A percentile compares a stretch with the other conserved stretches of the same genome.
Evolutionary conservation across 2,329 filamentous ascomycete genomes (phyloP).

Genomic region (Neonectria coccinea): DNA sequence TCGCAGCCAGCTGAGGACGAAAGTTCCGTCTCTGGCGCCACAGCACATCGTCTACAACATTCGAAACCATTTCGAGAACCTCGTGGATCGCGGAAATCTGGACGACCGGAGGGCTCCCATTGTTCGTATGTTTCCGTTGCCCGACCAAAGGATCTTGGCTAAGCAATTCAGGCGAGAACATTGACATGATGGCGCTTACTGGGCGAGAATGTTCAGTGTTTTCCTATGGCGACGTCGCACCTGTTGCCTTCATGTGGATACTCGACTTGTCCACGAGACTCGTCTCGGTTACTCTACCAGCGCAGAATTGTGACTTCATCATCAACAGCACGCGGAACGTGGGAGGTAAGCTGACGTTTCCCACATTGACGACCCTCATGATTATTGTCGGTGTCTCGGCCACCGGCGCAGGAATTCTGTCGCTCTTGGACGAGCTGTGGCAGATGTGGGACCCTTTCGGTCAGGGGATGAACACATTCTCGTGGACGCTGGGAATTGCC

Average conservation of each 20-base stretch:
- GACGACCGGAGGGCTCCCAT: constrained; percentile 35
- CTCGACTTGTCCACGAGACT: constrained; percentile 25
- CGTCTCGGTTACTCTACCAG: constrained; percentile 30
- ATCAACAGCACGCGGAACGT: constrained; percentile 6
- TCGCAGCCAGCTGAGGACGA: constrained; percentile 16
- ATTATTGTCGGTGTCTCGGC: constrained; percentile 24
- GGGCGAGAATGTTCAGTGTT: constrained; percentile 38
- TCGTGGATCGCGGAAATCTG: constrained; percentile 37
- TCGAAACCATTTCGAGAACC: constrained; percentile 44
- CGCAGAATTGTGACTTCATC: constrained; percentile 37
- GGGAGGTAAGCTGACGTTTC: constrained; percentile 11
- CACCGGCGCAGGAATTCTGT: constrained; percentile 29
- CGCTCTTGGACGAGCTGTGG: constrained; percentile 41
- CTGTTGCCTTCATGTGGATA: constrained; percentile 34
- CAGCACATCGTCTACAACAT: constrained; percentile 45
- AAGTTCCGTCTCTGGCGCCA: constrained; percentile 31
- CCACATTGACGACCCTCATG: constrained; percentile 1
- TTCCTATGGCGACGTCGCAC: constrained; percentile 34
- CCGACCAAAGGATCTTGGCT: background rate
- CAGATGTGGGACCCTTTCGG: constrained; percentile 44
- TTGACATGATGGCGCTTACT: constrained; percentile 38
- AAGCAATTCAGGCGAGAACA: constrained; percentile 39
- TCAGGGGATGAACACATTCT: constrained; percentile 37
- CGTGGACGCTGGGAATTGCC: constrained; percentile 46
- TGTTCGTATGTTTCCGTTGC: constrained; percentile 36